Conservation (phyloP, 2,329 filamentous ascomycete species). For the Achaetomium macrosporum region DNA sequence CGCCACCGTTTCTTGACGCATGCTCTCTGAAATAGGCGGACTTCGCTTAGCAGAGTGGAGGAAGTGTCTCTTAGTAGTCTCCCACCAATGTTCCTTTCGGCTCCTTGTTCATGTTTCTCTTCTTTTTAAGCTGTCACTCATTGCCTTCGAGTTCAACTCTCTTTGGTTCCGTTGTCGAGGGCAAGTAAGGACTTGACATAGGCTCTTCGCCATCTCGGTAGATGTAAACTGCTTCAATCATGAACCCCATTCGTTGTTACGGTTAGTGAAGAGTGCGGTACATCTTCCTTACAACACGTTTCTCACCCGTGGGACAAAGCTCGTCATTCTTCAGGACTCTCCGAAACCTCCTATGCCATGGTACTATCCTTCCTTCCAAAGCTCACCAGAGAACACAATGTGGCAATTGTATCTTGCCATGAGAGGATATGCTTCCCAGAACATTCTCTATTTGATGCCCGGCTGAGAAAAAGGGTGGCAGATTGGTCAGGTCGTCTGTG, state of each 20-base stretch:
- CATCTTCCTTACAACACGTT: background rate
- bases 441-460: background rate
- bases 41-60: too few relatives aligned
- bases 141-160: background rate
- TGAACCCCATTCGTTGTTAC: background rate
- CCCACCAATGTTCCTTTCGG: background rate
- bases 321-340: slow-evolving; percentile 1
- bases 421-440: background rate
- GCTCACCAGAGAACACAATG: background rate
- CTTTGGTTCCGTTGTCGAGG: background rate
- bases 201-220: background rate
- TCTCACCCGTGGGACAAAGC: background rate
- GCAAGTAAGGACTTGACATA: background rate
- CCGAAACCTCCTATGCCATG: background rate
- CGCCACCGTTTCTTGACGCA: too few relatives aligned
- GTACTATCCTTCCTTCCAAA: background rate
- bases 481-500: too few relatives aligned
- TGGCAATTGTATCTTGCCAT: slow-evolving; percentile 1
- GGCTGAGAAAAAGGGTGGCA: too few relatives aligned
- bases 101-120: background rate
- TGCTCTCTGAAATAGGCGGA: too few relatives aligned
- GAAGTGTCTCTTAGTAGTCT: background rate
- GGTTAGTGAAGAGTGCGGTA: background rate
- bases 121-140: background rate
- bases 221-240: background rate